Percentiles rank a stretch among this genome's conserved stretches.
Evolutionary conservation across 805 yeast genomes (phyloP).

Genomic region (Debaryomyces castellii): DNA sequence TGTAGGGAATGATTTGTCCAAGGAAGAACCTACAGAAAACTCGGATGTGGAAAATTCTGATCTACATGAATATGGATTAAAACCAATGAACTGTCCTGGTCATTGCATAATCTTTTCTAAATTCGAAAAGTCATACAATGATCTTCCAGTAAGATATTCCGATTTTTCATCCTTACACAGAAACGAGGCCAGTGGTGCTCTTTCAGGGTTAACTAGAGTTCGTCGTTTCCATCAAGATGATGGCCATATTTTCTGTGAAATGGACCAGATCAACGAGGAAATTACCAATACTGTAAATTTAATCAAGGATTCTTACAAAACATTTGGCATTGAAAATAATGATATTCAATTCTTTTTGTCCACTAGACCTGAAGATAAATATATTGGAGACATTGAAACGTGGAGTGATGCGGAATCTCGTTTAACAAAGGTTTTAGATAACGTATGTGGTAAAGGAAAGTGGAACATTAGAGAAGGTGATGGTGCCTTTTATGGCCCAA

Average conservation of each 20-base stretch:
- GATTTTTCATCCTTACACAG: slow-evolving; percentile 93
- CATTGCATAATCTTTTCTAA: slow-evolving; percentile 82
- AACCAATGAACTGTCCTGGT: slow-evolving; percentile 96
- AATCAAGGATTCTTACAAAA: slow-evolving; percentile 70
- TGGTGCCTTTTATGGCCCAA: slow-evolving; percentile 97
- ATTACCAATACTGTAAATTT: slow-evolving; percentile 69
- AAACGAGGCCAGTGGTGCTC: slow-evolving; percentile 92
- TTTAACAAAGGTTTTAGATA: slow-evolving; percentile 58
- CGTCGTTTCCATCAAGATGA: slow-evolving; percentile 97
- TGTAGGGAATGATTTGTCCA: slow-evolving; percentile 50
- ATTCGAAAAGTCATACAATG: slow-evolving; percentile 78
- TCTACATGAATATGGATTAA: slow-evolving; percentile 64
- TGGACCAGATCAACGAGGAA: slow-evolving; percentile 72
- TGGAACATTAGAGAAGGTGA: slow-evolving; percentile 89
- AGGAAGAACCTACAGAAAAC: slow-evolving; percentile 17
- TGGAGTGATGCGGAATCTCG: slow-evolving; percentile 84
- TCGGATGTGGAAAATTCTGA: slow-evolving; percentile 13
- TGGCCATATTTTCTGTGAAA: slow-evolving; percentile 91
- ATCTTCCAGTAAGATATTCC: slow-evolving; percentile 79
- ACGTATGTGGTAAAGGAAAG: slow-evolving; percentile 42
- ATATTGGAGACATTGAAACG: slow-evolving; percentile 69
- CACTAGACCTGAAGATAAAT: slow-evolving; percentile 78
- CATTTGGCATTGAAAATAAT: slow-evolving; percentile 54
- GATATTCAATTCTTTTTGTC: slow-evolving; percentile 62
- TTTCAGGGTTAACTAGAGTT: slow-evolving; percentile 89